These are phyloP conservation scores for Populus ilicifolia DNA, from an alignment of 345 rosid species.

Conservation along the genomic window DNA sequence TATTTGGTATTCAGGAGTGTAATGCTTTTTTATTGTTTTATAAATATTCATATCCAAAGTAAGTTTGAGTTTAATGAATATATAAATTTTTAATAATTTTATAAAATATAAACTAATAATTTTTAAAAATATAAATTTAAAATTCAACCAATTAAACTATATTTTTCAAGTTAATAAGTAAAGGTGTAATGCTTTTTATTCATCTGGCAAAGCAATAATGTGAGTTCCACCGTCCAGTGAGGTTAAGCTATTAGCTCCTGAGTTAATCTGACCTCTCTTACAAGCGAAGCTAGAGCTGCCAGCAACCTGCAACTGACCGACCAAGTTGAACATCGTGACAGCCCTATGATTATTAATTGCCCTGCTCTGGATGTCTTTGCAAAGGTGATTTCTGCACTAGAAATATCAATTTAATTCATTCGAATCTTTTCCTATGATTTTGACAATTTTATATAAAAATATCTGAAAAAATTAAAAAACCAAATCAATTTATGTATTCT, in stretches of 20 bases:
- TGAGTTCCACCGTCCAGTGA: background rate
- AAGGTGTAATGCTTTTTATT: background rate
- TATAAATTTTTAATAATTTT: too few species aligned
- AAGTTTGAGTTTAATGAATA: too few species aligned
- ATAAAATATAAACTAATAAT: too few species aligned
- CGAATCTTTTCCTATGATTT: background rate
- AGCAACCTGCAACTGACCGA: background rate
- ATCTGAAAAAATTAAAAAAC: background rate
- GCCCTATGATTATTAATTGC: background rate
- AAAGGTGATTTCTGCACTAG: background rate
- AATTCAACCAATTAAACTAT: too few species aligned
- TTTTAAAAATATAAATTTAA: too few species aligned
- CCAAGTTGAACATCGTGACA: background rate
- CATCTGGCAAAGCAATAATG: constrained; percentile 8
- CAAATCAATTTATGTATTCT: background rate
- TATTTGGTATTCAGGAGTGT: background rate
- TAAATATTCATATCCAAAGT: too few species aligned
- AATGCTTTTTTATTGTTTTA: too few species aligned
- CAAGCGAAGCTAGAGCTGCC: constrained; percentile 21
- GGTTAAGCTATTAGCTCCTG: background rate
- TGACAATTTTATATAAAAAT: background rate
- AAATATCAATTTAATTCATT: background rate
- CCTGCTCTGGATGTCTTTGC: background rate
- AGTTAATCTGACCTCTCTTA: constrained; percentile 19
- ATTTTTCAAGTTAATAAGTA: too few species aligned